Evolutionary conservation across 1,139 yeast genomes (phyloP), one percentile per base, ranked within the genome.

Genomic region (Zygosaccharomyces pseudobailii): DNA sequence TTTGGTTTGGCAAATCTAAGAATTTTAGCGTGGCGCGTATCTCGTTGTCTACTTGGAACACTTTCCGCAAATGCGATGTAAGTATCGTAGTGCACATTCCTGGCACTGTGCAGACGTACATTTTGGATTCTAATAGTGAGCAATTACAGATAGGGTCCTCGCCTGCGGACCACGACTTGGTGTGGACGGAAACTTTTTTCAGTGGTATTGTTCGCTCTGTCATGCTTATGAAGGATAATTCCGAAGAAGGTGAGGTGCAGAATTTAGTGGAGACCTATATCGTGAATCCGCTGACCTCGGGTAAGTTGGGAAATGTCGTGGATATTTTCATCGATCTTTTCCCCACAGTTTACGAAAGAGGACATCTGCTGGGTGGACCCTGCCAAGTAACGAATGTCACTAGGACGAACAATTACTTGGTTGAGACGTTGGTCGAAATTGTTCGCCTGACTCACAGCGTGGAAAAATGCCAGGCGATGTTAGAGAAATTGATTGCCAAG

Each of bases 171-270:
- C 68, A 70, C 30, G 77, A 75, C 4, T 57, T 63, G 38, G 55
- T 80, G 33, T 92, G 97, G 97, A 71, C 74, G 21, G 98, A 92
- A 63, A 84, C 95, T 0, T 88, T 83, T 66, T 80, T 86, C 49
- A 82, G 90, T 55, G 81, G 89, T 3, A 73, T 89, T 55, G 78
- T 87, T 24, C 76, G 99, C 58, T 73, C 90, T 9, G 66, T 92
- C 36, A 71, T 89, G 53, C 84, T 84, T 57, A 72, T 82, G 50
- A 92, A 86, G 59, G 85, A 79, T 75, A 62, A 79, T 69, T 80
- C 83, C 43, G 79, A 82, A 47, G 88, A 84, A 55, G 80, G 76
- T 17, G 89, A 84, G 73, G 85, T 63, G 69, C 87, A 57, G 67
- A 66, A 73, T 13, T 66, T 72, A 43, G 83, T 81, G 9, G 85